These are phyloP conservation scores for Leptographium radiaticola DNA, from an alignment of 2,329 filamentous ascomycete species.

Conservation along the genomic window DNA sequence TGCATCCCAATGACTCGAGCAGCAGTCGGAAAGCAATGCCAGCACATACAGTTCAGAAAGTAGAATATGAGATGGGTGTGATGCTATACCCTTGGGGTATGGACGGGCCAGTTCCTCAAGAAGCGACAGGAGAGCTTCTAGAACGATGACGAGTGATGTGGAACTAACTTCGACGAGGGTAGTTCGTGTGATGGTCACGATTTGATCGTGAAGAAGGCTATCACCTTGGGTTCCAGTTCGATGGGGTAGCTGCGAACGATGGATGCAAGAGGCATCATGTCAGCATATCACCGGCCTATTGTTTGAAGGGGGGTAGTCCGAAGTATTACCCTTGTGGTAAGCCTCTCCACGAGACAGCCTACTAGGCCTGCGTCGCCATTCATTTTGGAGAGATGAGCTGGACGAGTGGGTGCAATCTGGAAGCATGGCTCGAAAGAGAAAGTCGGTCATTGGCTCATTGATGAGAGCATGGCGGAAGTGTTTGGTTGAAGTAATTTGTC, in stretches of 20 bases:
- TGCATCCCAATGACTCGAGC: constrained; percentile 44
- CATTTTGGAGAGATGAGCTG: constrained; percentile 25
- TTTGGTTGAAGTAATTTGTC: not conserved
- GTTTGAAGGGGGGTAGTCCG: not conserved
- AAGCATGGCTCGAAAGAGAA: not conserved
- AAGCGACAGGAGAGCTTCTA: constrained; percentile 42
- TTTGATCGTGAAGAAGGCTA: constrained; percentile 46
- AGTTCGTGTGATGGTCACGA: constrained; percentile 45
- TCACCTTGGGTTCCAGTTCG: constrained; percentile 44
- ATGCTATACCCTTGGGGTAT: constrained; percentile 31
- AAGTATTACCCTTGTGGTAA: constrained; percentile 42
- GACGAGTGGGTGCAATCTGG: not conserved
- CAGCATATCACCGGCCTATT: not conserved
- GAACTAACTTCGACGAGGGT: constrained; percentile 49
- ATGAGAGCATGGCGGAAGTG: constrained; percentile 1
- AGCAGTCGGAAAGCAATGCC: constrained; percentile 51
- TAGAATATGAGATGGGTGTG: constrained; percentile 46
- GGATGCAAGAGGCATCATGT: not conserved
- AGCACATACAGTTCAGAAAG: constrained; percentile 54
- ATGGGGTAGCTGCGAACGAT: constrained; percentile 41
- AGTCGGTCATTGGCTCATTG: not conserved
- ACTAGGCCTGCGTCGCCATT: constrained; percentile 47
- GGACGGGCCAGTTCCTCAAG: constrained; percentile 46
- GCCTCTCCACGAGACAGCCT: constrained; percentile 47
- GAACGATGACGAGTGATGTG: constrained; percentile 36